Evolutionary conservation across 2,329 filamentous ascomycete species (phyloP).

Genomic region (Pochonia chlamydosporia): DNA sequence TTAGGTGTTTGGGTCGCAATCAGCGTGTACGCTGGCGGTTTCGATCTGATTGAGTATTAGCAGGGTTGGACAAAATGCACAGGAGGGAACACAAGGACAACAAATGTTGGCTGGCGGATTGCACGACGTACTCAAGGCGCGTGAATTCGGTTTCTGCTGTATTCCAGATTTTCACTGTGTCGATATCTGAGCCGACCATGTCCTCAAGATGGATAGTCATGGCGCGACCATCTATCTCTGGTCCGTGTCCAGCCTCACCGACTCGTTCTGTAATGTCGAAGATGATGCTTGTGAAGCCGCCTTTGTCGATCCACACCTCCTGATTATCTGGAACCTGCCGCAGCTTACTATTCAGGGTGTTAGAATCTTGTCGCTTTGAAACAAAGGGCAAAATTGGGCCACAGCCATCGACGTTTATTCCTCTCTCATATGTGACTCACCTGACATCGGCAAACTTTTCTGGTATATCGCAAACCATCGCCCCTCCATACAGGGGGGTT

Average conservation of each 20-base stretch:
- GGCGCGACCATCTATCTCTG: slow-evolving; percentile 64
- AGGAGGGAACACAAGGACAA: not conserved
- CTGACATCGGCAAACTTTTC: slow-evolving; percentile 66
- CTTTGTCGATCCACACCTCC: slow-evolving; percentile 82
- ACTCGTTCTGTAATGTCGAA: slow-evolving; percentile 87
- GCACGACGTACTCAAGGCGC: slow-evolving; percentile 41
- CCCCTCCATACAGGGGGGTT: slow-evolving; percentile 66
- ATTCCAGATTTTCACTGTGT: slow-evolving; percentile 61
- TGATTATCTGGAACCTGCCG: slow-evolving; percentile 81
- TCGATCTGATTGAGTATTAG: slow-evolving; percentile 27
- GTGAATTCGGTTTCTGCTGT: slow-evolving; percentile 56
- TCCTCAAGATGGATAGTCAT: slow-evolving; percentile 65
- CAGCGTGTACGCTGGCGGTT: slow-evolving; percentile 60
- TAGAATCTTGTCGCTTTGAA: not conserved
- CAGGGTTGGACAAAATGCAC: not conserved
- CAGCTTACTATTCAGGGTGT: slow-evolving; percentile 48
- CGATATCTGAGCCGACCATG: slow-evolving; percentile 57
- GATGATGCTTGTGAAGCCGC: slow-evolving; percentile 81
- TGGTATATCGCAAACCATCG: slow-evolving; percentile 63
- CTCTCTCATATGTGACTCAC: slow-evolving; percentile 31
- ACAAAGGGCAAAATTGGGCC: no score
- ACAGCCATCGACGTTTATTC: slow-evolving; percentile 12
- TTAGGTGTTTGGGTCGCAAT: slow-evolving; percentile 57
- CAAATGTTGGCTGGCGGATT: not conserved
- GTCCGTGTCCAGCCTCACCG: slow-evolving; percentile 42